A percentile compares a stretch with the other conserved stretches of the same genome.
Conservation (phyloP, 306 rosid genomes). For the Mimosa bimucronata region DNA sequence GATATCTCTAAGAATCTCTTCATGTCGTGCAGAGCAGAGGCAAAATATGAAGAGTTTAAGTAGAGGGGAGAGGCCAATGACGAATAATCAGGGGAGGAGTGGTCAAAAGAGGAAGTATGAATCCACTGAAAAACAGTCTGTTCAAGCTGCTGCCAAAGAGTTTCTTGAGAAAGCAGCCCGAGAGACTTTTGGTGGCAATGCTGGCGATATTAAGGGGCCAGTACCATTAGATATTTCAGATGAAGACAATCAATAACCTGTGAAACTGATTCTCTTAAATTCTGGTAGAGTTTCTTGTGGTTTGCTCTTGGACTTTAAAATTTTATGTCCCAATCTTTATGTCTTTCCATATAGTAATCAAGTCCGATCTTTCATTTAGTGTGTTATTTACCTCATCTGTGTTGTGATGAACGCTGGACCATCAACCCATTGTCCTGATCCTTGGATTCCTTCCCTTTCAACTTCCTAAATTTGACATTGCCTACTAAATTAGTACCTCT, state of each 20-base stretch:
- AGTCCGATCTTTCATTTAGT: not conserved
- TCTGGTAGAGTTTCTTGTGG: slow-evolving; percentile 42
- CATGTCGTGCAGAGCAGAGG: slow-evolving; percentile 62
- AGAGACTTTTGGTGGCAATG: slow-evolving; percentile 74
- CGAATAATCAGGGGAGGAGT: slow-evolving; percentile 50
- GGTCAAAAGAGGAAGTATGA: slow-evolving; percentile 80
- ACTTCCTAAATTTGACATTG: not conserved
- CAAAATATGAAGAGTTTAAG: slow-evolving; percentile 69
- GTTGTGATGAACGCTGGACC: slow-evolving; percentile 4
- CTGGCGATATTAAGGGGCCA: slow-evolving; percentile 74
- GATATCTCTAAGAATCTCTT: slow-evolving; percentile 31
- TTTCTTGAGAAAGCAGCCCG: slow-evolving; percentile 88
- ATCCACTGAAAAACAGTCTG: slow-evolving; percentile 69
- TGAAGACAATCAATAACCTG: slow-evolving; percentile 23
- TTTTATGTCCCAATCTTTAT: slow-evolving; percentile 11
- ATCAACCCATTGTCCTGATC: not conserved
- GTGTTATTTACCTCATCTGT: slow-evolving; percentile 4
- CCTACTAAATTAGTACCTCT: not conserved
- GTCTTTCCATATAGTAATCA: slow-evolving; percentile 15
- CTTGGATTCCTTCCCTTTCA: not conserved
- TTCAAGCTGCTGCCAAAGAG: slow-evolving; percentile 76
- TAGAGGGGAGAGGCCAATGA: slow-evolving; percentile 63
- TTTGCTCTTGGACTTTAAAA: slow-evolving; percentile 22
- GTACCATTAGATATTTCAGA: slow-evolving; percentile 51
- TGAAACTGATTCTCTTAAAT: slow-evolving; percentile 43